Conservation (phyloP, 441 rosid species). For the Sinapis alba region DNA sequence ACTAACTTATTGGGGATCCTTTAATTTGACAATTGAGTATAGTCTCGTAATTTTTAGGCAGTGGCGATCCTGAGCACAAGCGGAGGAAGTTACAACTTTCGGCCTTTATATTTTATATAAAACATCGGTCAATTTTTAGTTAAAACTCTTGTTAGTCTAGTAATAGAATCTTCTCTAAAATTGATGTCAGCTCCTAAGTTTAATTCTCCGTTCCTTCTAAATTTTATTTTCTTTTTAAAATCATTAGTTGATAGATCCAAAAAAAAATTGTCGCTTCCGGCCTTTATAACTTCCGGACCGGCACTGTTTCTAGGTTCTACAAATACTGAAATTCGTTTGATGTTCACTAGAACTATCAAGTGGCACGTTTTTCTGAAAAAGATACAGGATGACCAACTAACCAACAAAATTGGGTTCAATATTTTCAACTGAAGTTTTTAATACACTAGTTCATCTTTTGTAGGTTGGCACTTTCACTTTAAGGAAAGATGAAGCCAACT, state of each 20-base stretch:
- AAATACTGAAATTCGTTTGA: not conserved
- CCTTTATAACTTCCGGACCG: no score
- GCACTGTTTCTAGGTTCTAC: not conserved
- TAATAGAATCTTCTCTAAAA: no score
- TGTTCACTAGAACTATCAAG: not conserved
- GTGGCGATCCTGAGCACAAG: no score
- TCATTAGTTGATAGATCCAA: no score
- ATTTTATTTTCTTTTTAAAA: no score
- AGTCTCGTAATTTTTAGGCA: not conserved
- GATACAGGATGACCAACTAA: conserved; percentile 1
- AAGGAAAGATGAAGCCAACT: not conserved
- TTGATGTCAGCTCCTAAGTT: no score
- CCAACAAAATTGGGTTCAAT: conserved; percentile 33
- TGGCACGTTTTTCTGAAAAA: not conserved
- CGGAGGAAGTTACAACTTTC: no score
- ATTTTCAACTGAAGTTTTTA: not conserved
- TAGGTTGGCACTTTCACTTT: not conserved
- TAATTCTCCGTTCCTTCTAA: no score
- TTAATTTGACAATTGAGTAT: not conserved
- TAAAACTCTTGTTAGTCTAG: no score
- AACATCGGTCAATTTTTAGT: no score
- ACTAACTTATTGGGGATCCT: not conserved
- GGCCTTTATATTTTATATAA: no score
- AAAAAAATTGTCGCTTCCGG: no score
- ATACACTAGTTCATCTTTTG: not conserved